phyloP scores from a whole-genome alignment of 116 monocot genomes.

The Cymodocea nodosa region DNA sequence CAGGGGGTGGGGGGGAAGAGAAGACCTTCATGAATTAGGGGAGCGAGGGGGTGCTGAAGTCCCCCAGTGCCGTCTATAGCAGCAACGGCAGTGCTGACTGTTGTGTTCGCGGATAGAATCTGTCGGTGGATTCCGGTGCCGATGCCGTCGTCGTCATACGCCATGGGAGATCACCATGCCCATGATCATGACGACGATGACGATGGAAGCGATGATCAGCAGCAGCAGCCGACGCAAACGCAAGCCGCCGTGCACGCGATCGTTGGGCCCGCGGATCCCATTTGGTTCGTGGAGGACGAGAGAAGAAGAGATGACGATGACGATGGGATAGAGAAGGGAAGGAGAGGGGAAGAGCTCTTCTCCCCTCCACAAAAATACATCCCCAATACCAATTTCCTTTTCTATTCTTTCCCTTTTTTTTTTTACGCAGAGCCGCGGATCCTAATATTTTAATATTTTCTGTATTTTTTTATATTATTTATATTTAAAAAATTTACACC shows the following conservation, averaged over 20 bases:
- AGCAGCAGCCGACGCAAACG: background rate
- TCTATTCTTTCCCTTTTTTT: no score
- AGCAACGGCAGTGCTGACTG: background rate
- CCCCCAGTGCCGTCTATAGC: background rate
- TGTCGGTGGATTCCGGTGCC: background rate
- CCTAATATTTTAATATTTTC: no score
- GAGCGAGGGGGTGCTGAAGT: background rate
- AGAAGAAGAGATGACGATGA: constrained; percentile 4
- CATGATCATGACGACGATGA: background rate
- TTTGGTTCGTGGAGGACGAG: background rate
- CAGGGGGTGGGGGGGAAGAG: background rate
- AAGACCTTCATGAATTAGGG: constrained; percentile 3
- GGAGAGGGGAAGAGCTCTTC: constrained; percentile 16
- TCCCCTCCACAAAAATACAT: constrained; percentile 28
- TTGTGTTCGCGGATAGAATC: background rate
- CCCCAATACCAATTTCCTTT: no score
- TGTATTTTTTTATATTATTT: no score
- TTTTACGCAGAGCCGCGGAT: no score
- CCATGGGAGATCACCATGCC: background rate
- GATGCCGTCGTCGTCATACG: background rate
- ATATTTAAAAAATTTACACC: no score
- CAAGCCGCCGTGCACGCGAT: background rate
- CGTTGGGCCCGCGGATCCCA: background rate
- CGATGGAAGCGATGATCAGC: no score
- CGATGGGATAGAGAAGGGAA: constrained; percentile 18